Percentiles rank a stretch among this genome's conserved stretches.
phyloP scores from a whole-genome alignment of 805 yeast species.

The Nakazawaea peltata region DNA sequence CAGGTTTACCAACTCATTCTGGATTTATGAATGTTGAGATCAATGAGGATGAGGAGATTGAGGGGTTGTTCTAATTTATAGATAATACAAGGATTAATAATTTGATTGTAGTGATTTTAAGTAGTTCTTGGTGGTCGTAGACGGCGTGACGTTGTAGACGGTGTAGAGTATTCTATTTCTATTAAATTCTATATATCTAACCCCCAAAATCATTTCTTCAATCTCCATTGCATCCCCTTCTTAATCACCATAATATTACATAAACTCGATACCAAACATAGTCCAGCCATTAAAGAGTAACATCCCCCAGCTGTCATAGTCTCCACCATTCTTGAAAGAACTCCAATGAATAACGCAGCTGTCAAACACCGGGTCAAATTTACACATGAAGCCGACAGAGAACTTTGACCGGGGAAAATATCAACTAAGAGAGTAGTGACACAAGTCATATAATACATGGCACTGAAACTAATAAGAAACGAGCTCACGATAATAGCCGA shows the following conservation, averaged over 20 bases:
- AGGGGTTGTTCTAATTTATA: conserved; percentile 56
- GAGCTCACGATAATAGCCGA: conserved; percentile 52
- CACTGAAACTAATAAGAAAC: conserved; percentile 48
- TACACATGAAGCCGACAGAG: conserved; percentile 66
- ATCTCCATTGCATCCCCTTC: conserved; percentile 10
- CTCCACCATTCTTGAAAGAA: conserved; percentile 49
- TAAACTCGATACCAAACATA: conserved; percentile 20
- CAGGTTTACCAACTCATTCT: conserved; percentile 79
- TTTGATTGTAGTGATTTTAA: background rate
- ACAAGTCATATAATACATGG: conserved; percentile 51
- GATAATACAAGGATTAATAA: too few species aligned
- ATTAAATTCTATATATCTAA: too few species aligned
- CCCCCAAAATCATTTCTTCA: too few species aligned
- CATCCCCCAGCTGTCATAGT: conserved; percentile 67
- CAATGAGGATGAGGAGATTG: conserved; percentile 71
- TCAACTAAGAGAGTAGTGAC: conserved; percentile 70
- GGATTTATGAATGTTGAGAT: conserved; percentile 87
- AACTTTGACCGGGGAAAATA: conserved; percentile 58
- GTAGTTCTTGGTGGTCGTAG: background rate
- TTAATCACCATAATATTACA: conserved; percentile 5
- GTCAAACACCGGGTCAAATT: conserved; percentile 68
- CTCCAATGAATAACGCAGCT: conserved; percentile 66
- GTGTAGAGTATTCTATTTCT: too few species aligned
- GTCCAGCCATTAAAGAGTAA: conserved; percentile 57
- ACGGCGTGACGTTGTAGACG: background rate